Percentiles rank a stretch among this genome's conserved stretches.
phyloP scores from a whole-genome alignment of 2,329 filamentous ascomycete species.

The Cercospora janseana region DNA sequence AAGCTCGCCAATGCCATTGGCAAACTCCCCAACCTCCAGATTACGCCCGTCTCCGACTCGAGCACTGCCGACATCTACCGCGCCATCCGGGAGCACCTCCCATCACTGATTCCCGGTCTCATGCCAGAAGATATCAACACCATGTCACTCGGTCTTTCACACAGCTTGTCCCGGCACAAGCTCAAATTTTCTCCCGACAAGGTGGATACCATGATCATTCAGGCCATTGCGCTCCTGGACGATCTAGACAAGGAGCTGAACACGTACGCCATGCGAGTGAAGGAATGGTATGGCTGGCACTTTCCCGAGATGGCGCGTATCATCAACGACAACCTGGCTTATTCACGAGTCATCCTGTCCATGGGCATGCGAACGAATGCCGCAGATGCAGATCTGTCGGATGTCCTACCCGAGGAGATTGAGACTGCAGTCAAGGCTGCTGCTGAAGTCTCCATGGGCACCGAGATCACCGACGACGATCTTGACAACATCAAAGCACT shows the following conservation, averaged over 20 bases:
- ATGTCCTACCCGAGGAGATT: conserved; percentile 92
- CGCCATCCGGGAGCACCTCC: conserved; percentile 85
- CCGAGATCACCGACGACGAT: conserved; percentile 90
- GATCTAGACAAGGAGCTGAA: conserved; percentile 99
- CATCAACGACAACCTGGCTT: conserved; percentile 93
- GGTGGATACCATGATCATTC: conserved; percentile 99
- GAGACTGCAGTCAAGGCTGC: conserved; percentile 88
- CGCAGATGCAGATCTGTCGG: conserved; percentile 71
- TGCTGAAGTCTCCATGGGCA: conserved; percentile 97
- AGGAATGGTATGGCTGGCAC: conserved; percentile 99
- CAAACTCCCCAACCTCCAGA: conserved; percentile 82
- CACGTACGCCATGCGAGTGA: conserved; percentile 97
- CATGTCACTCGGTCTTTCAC: conserved; percentile 93
- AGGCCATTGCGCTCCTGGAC: conserved; percentile 89
- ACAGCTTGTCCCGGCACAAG: conserved; percentile 95
- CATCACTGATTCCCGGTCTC: conserved; percentile 86
- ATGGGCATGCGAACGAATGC: conserved; percentile 88
- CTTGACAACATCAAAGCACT: conserved; percentile 87
- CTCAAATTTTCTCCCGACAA: conserved; percentile 98
- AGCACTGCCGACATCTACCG: conserved; percentile 86
- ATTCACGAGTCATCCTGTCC: conserved; percentile 80
- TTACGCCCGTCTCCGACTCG: conserved; percentile 79
- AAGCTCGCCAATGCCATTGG: conserved; percentile 89
- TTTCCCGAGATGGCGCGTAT: conserved; percentile 98
- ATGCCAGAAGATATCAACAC: conserved; percentile 82